phyloP scores from a whole-genome alignment of 768 basidiomycete species.

The Xerocomellus amylosporus region DNA sequence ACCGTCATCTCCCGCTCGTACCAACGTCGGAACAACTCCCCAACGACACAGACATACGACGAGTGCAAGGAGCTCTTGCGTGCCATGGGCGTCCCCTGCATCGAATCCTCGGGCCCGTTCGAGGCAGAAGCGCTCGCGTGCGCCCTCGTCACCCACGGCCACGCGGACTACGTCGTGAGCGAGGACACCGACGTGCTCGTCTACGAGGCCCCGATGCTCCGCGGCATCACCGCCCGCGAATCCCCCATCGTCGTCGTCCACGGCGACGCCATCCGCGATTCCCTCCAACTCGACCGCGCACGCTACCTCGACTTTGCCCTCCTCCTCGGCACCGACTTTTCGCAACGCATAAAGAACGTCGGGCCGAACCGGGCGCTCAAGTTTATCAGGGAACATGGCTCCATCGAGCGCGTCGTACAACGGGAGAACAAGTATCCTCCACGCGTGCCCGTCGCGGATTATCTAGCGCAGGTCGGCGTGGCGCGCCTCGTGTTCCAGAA shows the following conservation, averaged over 20 bases:
- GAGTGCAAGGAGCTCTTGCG: slow-evolving; percentile 66
- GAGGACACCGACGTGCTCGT: slow-evolving; percentile 89
- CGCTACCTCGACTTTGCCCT: slow-evolving; percentile 82
- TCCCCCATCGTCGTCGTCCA: slow-evolving; percentile 63
- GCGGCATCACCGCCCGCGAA: slow-evolving; percentile 63
- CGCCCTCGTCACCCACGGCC: slow-evolving; percentile 67
- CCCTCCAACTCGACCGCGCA: slow-evolving; percentile 53
- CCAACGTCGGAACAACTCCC: slow-evolving; percentile 55
- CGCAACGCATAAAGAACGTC: slow-evolving; percentile 76
- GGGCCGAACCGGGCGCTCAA: slow-evolving; percentile 78
- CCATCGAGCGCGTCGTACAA: slow-evolving; percentile 69
- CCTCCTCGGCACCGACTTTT: slow-evolving; percentile 88
- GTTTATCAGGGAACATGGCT: slow-evolving; percentile 65
- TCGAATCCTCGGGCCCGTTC: slow-evolving; percentile 63
- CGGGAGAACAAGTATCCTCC: slow-evolving; percentile 51
- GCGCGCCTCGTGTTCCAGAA: slow-evolving; percentile 66
- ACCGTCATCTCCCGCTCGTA: slow-evolving; percentile 61
- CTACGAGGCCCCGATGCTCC: slow-evolving; percentile 79
- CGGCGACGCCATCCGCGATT: slow-evolving; percentile 57
- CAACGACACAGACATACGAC: slow-evolving; percentile 62
- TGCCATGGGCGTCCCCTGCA: slow-evolving; percentile 81
- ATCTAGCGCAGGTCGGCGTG: slow-evolving; percentile 59
- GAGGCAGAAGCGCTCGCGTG: slow-evolving; percentile 89
- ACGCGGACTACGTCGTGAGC: slow-evolving; percentile 85
- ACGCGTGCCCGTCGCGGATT: slow-evolving; percentile 44